Base-by-base conservation (phyloP, 2,329 filamentous ascomycete species). In the Ophiocordyceps camponoti-saundersi region DNA sequence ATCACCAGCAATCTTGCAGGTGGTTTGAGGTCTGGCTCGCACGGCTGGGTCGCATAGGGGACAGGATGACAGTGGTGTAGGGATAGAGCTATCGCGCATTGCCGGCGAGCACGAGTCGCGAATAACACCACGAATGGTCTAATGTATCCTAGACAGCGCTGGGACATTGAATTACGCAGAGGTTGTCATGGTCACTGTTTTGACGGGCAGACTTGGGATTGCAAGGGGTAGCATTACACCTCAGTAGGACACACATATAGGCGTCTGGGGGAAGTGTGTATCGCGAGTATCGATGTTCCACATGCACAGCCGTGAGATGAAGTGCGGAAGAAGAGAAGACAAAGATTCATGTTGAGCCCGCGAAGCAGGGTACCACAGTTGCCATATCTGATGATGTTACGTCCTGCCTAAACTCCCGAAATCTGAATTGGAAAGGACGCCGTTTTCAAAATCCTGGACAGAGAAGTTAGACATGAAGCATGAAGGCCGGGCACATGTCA, bases 331-430 rank as follows among this genome's bases (percentile, higher is more conserved):
- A 51, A 53, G 55, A 52, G 52, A 53, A 54, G 55, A 54, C 55
- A 51, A 58, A 57, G 52, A 58, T 61, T 68, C 59, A 62, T 65
- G 64, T 65, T 65, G 64, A 65, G 60, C 65, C 65, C 64, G 61
- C 63, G 60, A 62, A 53, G 57, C 61, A 56, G 56, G 57, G 58
- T 59, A 60, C 61, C 59, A 61, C 61, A 61, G 62, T 59, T 65
- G 62, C 63, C 64, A 64, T 40, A 20, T 40, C 36, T 40, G 36
- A 18, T 40, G 18, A 40, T 67, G 61, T 65, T 65, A 66, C 65
- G 66, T 65, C 62, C 66, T 60, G 60, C 65, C 36, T 20, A 65
- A 69, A 68, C 65, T 68, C 65, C 66, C 64, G 60, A 63, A 65
- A 65, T 63, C 59, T 65, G 60, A 65, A 61, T 61, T 63, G 65